A percentile compares a stretch with the other conserved stretches of the same genome.
These are phyloP conservation scores for Diaporthe sp. DNA, from an alignment of 2,329 filamentous ascomycete species.

Conservation along the genomic window DNA sequence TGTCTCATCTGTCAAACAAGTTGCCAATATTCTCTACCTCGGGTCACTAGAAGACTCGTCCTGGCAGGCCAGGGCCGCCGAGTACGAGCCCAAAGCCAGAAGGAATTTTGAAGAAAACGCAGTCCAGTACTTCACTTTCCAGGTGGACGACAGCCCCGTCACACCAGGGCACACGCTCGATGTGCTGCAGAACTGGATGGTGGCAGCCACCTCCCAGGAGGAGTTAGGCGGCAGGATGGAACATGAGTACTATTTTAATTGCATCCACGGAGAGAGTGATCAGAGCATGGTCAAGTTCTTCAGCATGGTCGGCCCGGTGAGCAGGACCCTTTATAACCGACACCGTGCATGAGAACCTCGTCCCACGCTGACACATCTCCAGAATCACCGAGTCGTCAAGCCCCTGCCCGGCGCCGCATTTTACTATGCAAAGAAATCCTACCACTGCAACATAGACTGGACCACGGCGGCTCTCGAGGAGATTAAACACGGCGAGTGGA, in stretches of 20 bases:
- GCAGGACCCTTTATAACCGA: neutral
- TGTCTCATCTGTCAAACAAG: neutral
- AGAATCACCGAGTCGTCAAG: conserved; percentile 19
- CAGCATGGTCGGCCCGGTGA: conserved; percentile 9
- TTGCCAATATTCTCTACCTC: conserved; percentile 13
- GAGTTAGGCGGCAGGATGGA: neutral
- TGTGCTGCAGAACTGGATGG: conserved; percentile 6
- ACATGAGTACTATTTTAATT: neutral
- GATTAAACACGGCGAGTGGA: conserved; percentile 13
- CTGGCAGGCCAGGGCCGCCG: neutral
- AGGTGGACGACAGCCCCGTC: conserved; percentile 2
- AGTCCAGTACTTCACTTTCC: conserved; percentile 1
- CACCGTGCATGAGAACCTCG: neutral
- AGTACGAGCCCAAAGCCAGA: neutral
- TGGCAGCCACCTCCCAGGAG: neutral
- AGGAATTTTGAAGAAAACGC: neutral
- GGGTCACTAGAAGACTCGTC: neutral
- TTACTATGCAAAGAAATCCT: conserved; percentile 2
- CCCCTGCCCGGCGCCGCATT: conserved; percentile 21
- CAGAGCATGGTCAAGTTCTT: conserved; percentile 22
- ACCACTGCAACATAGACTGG: conserved; percentile 2
- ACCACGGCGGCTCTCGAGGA: conserved; percentile 12
- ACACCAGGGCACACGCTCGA: conserved; percentile 7
- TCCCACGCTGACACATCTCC: neutral
- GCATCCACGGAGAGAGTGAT: neutral